These are phyloP conservation scores for Diddensiella santjacobensis DNA, from an alignment of 805 yeast species.

Conservation along the genomic window DNA sequence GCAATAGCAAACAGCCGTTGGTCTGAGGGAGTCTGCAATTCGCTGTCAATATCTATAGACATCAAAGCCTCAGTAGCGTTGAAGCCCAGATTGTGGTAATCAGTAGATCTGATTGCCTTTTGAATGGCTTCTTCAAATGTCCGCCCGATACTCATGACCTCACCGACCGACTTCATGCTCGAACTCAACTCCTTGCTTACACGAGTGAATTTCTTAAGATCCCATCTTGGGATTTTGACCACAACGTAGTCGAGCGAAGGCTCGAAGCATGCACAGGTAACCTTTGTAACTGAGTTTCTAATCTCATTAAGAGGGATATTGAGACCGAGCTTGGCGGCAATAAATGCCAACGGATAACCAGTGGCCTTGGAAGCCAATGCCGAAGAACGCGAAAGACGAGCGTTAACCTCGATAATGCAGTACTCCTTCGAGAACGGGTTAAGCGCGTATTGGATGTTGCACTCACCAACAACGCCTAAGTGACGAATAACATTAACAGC, in stretches of 20 bases:
- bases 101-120: conserved; percentile 95
- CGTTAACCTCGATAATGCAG: conserved; percentile 96
- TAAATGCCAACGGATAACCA: conserved; percentile 96
- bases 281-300: conserved; percentile 87
- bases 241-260: conserved; percentile 96
- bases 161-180: conserved; percentile 98
- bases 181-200: conserved; percentile 85
- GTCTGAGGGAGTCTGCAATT: conserved; percentile 95
- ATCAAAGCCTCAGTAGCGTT: conserved; percentile 72
- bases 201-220: conserved; percentile 89
- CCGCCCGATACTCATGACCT: conserved; percentile 96
- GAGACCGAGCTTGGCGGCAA: conserved; percentile 94
- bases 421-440: conserved; percentile 92
- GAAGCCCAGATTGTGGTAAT: conserved; percentile 94
- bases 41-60: conserved; percentile 89
- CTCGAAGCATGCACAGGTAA: conserved; percentile 94
- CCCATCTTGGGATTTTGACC: conserved; percentile 99
- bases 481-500: conserved; percentile 97
- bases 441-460: conserved; percentile 95
- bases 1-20: conserved; percentile 96
- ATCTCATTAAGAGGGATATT: conserved; percentile 89
- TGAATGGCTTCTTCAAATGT: conserved; percentile 97
- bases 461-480: conserved; percentile 98
- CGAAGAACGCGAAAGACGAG: conserved; percentile 96
- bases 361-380: conserved; percentile 98